Evolutionary conservation across 2,329 filamentous ascomycete species (phyloP).

Genomic region (Scedosporium apiospermum): DNA sequence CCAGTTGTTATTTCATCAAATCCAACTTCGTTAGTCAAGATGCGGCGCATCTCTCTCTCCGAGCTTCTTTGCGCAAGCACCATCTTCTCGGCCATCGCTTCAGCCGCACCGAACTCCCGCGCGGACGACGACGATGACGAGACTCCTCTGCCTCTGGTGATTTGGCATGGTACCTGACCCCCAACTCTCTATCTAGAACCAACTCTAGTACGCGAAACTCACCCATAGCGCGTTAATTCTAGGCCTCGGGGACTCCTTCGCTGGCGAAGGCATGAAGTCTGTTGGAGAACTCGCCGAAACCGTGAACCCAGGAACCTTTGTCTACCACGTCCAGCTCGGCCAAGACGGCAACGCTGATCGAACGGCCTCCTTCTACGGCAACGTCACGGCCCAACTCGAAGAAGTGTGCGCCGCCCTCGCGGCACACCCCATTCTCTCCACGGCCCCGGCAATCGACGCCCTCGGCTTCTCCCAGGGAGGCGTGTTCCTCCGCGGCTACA

Average conservation of each 20-base stretch:
- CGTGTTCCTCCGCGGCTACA: conserved; percentile 84
- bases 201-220: not conserved
- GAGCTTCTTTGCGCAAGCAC: conserved; percentile 1
- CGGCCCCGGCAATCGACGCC: conserved; percentile 76
- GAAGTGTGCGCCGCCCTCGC: conserved; percentile 71
- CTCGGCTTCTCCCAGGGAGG: conserved; percentile 94
- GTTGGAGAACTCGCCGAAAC: conserved; percentile 63
- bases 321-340: conserved; percentile 69
- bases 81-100: conserved; percentile 21
- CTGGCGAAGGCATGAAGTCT: conserved; percentile 61
- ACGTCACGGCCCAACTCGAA: conserved; percentile 69
- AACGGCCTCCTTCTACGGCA: conserved; percentile 81
- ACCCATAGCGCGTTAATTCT: conserved; percentile 12
- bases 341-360: conserved; percentile 60
- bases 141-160: conserved; percentile 76
- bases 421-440: conserved; percentile 67
- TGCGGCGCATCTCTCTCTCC: conserved; percentile 8
- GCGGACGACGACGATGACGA: conserved; percentile 34
- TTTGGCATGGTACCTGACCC: conserved; percentile 66
- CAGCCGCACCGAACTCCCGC: conserved; percentile 15
- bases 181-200: not conserved
- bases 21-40: not conserved
- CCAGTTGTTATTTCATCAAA: not conserved
- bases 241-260: conserved; percentile 62
- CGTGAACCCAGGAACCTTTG: conserved; percentile 72